phyloP scores from a whole-genome alignment of 148 eudicot species.

The Rhododendron molle region DNA sequence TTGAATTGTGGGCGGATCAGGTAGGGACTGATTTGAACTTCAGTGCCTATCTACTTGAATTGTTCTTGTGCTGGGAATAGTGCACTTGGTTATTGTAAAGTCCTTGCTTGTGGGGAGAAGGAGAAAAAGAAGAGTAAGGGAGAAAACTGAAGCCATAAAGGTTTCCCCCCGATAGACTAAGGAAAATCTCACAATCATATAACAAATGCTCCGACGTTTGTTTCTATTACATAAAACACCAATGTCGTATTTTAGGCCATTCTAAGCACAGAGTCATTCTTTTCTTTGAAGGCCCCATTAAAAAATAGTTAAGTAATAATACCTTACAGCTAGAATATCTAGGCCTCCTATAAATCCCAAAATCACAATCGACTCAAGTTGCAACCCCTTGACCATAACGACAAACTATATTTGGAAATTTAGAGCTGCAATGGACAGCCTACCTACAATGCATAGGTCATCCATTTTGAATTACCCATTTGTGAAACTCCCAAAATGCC shows the following conservation, averaged over 20 bases:
- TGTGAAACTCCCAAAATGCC: background rate
- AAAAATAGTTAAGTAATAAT: background rate
- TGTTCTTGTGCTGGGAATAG: background rate
- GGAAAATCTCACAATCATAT: background rate
- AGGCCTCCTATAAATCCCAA: background rate
- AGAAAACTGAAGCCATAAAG: background rate
- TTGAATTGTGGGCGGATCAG: background rate
- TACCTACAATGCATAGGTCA: background rate
- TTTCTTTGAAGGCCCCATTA: background rate
- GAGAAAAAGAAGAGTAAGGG: background rate
- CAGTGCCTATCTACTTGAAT: background rate
- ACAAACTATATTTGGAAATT: background rate
- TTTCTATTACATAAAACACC: background rate
- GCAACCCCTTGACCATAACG: background rate
- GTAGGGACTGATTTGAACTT: background rate
- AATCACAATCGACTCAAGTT: background rate
- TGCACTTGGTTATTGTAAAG: background rate
- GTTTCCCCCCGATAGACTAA: background rate
- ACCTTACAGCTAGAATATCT: background rate
- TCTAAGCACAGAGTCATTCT: background rate
- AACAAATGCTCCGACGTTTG: background rate
- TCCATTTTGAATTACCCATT: background rate
- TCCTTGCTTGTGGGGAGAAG: background rate
- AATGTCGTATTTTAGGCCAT: background rate
- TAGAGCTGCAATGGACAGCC: background rate